Evolutionary conservation across 495 filamentous ascomycete genomes (phyloP), one percentile per base, ranked within the genome.

Genomic region (Aspergillus indologenus): DNA sequence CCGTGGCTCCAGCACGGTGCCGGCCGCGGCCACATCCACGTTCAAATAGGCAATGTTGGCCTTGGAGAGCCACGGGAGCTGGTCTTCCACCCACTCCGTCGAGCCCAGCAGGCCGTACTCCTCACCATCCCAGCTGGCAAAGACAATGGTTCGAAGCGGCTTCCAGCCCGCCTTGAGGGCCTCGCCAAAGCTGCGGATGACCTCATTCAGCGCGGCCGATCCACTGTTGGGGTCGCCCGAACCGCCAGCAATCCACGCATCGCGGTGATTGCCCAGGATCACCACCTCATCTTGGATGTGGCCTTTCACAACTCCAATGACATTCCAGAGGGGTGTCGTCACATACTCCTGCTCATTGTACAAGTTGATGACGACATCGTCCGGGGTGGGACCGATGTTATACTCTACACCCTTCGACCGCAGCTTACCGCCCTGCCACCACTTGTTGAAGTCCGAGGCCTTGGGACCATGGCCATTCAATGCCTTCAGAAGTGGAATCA

Each of bases 221-320:
- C 94, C 94, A 47, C 88, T 90, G 69, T 91, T 91, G 0, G 94
- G 90, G 59, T 92, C 89, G 1, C 83, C 85, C 12, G 92, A 90
- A 45, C 94, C 93, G 51, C 92, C 91, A 9, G 88, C 90, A 67
- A 95, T 85, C 92, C 92, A 97, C 0, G 92, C 90, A 75, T 98
- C 94, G 15, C 92, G 87, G 68, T 98, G 94, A 66, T 98, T 98
- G 15, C 95, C 95, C n/a, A 98, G 74, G 7, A 98, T 80, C 49
- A 96, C 81, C 12, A 96, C 92, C 67, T 97, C 93, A 56, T 92
- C 87, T 0, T 85, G 77, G 53, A 96, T 85, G 9, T 84, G 87
- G n/a, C 94, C 94, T 57, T 96, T 96, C 72, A 98, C 92, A 26
- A 92, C 79, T 31, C 94, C 94, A 60, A 98, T 95, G 14, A 94